Evolutionary conservation across 75 land plant species (phyloP).

Genomic region (Azolla pinnata): DNA sequence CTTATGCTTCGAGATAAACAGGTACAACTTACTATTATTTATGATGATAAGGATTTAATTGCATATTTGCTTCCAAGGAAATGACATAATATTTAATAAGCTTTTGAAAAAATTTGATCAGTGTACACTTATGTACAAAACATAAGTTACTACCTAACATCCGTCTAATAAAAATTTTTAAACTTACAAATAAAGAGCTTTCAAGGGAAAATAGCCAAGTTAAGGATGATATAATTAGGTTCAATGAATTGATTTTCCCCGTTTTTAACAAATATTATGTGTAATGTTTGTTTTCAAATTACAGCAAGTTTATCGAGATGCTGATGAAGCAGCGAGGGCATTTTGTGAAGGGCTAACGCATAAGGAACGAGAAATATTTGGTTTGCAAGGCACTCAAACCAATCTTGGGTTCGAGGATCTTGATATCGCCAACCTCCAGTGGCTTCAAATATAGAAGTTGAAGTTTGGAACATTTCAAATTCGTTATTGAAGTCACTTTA

Average conservation of each 20-base stretch:
- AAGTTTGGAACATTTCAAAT: too few species aligned
- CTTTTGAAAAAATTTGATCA: not conserved
- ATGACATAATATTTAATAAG: not conserved
- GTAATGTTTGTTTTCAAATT: not conserved
- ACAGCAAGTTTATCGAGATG: not conserved
- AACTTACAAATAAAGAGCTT: not conserved
- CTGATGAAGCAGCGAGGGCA: not conserved
- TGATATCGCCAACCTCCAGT: not conserved
- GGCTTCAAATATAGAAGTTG: not conserved
- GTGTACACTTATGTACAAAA: too few species aligned
- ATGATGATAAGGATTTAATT: not conserved
- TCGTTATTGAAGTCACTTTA: too few species aligned
- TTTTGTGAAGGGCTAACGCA: not conserved
- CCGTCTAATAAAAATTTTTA: not conserved
- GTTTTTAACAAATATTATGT: not conserved
- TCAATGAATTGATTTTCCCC: not conserved
- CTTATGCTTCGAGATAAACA: not conserved
- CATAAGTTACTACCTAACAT: not conserved
- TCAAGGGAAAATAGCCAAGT: not conserved
- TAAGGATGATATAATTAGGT: not conserved
- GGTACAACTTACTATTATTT: not conserved
- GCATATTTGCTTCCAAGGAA: not conserved
- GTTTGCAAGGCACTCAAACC: not conserved
- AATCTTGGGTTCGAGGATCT: not conserved
- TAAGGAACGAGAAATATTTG: not conserved